phyloP scores from a whole-genome alignment of 352 stramenopile species.

The Globisporangium alternatum region DNA sequence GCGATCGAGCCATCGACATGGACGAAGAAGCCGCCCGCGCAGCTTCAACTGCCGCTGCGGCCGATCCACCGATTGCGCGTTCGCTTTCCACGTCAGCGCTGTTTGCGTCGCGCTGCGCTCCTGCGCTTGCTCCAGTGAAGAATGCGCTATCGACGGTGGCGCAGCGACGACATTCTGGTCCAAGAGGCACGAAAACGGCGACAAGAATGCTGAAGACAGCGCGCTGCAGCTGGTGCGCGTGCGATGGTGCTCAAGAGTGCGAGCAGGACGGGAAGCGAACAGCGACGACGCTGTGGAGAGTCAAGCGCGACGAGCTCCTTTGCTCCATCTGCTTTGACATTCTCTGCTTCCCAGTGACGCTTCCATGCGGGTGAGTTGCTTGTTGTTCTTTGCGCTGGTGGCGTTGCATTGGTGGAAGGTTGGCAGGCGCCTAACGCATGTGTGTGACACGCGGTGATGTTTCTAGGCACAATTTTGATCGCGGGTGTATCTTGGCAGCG shows the following conservation, averaged over 20 bases:
- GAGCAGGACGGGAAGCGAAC: neutral
- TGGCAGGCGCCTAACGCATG: neutral
- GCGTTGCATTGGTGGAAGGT: neutral
- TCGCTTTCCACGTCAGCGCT: slow-evolving; percentile 10
- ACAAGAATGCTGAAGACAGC: neutral
- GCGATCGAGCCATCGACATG: neutral
- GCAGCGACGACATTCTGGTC: slow-evolving; percentile 3
- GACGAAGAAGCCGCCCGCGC: neutral
- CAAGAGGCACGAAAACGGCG: neutral
- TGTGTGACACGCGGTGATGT: neutral
- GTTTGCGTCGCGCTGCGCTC: neutral
- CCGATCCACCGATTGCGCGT: neutral
- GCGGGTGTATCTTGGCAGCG: slow-evolving; percentile 65
- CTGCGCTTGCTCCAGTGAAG: neutral
- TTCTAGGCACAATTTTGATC: slow-evolving; percentile 82
- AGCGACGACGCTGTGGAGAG: neutral
- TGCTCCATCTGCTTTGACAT: slow-evolving; percentile 83
- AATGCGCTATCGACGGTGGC: neutral
- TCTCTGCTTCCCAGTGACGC: slow-evolving; percentile 66
- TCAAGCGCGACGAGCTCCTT: slow-evolving; percentile 45
- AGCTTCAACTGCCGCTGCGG: neutral
- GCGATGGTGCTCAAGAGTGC: neutral
- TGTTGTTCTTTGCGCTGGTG: neutral
- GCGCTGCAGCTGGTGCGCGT: slow-evolving; percentile 1
- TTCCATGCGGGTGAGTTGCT: slow-evolving; percentile 55